Evolutionary conservation across 2,329 filamentous ascomycete genomes (phyloP).

Genomic region (Alternaria metachromatica): DNA sequence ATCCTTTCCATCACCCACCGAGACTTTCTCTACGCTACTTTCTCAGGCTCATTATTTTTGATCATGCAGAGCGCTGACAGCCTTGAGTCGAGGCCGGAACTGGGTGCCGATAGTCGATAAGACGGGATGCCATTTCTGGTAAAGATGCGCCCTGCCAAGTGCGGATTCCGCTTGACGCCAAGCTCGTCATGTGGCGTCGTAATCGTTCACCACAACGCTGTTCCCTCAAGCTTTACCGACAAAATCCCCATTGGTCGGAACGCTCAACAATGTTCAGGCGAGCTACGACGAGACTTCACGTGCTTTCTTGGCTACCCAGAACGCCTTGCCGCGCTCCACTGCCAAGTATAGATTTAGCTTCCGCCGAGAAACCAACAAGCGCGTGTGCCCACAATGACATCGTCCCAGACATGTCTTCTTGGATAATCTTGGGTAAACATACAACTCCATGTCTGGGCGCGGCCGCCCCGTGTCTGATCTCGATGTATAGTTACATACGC

Average conservation of each 20-base stretch:
- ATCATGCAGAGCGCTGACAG: not conserved
- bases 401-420: constrained; percentile 19
- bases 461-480: constrained; percentile 12
- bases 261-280: not conserved
- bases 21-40: not conserved
- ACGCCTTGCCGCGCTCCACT: constrained; percentile 17
- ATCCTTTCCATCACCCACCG: not conserved
- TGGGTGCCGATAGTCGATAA: constrained; percentile 6
- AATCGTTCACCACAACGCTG: constrained; percentile 6
- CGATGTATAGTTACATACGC: constrained; percentile 34
- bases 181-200: constrained; percentile 5
- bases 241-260: constrained; percentile 8
- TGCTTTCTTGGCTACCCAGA: constrained; percentile 16
- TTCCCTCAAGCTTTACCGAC: not conserved
- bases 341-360: constrained; percentile 24
- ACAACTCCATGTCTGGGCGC: constrained; percentile 17
- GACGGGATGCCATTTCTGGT: constrained; percentile 13
- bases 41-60: not conserved
- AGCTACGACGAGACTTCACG: constrained; percentile 5
- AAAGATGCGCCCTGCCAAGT: constrained; percentile 18
- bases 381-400: constrained; percentile 39
- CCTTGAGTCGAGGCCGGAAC: constrained; percentile 6
- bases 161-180: constrained; percentile 16
- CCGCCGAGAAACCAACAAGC: constrained; percentile 27
- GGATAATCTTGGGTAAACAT: constrained; percentile 9